Percentiles rank a stretch among this genome's conserved stretches.
Evolutionary conservation across 1,139 yeast genomes (phyloP).

Genomic region (Barnettozyma hawaiiensis): DNA sequence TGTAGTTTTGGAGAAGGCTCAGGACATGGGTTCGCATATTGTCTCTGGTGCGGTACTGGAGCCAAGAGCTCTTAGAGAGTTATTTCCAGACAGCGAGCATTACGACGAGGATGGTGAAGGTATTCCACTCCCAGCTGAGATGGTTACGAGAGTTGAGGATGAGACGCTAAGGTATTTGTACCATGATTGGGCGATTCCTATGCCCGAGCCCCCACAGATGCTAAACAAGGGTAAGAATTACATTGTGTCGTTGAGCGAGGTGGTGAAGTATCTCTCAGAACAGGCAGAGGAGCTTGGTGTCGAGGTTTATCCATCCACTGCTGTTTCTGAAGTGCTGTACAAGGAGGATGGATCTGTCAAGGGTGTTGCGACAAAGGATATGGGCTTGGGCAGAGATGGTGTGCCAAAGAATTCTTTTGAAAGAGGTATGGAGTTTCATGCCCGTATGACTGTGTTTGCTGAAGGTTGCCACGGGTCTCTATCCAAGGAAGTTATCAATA

Average conservation of each 20-base stretch:
- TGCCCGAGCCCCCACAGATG: slow-evolving; percentile 95
- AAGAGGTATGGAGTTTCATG: slow-evolving; percentile 94
- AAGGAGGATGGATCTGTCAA: slow-evolving; percentile 54
- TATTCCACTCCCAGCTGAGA: slow-evolving; percentile 69
- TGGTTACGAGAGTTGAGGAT: slow-evolving; percentile 64
- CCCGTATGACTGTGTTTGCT: slow-evolving; percentile 80
- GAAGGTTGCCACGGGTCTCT: slow-evolving; percentile 98
- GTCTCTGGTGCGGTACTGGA: slow-evolving; percentile 93
- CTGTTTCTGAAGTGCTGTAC: slow-evolving; percentile 79
- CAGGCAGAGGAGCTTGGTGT: slow-evolving; percentile 92
- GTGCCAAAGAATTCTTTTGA: slow-evolving; percentile 76
- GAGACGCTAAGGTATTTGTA: slow-evolving; percentile 70
- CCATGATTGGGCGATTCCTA: slow-evolving; percentile 48
- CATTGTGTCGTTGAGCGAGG: slow-evolving; percentile 76
- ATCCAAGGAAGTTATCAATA: slow-evolving; percentile 66
- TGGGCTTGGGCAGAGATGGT: slow-evolving; percentile 75
- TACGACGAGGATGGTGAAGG: slow-evolving; percentile 49
- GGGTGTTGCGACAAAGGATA: slow-evolving; percentile 92
- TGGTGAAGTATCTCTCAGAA: slow-evolving; percentile 77
- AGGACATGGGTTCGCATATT: slow-evolving; percentile 87
- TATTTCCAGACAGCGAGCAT: slow-evolving; percentile 69
- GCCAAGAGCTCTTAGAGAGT: slow-evolving; percentile 78
- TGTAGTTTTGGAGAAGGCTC: slow-evolving; percentile 84
- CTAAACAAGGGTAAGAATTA: slow-evolving; percentile 73
- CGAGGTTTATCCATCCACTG: slow-evolving; percentile 85